Evolutionary conservation across 192 early-diverging fungal genomes (phyloP), one percentile per base, ranked within the genome.

Genomic region (Umbelopsis sp.): DNA sequence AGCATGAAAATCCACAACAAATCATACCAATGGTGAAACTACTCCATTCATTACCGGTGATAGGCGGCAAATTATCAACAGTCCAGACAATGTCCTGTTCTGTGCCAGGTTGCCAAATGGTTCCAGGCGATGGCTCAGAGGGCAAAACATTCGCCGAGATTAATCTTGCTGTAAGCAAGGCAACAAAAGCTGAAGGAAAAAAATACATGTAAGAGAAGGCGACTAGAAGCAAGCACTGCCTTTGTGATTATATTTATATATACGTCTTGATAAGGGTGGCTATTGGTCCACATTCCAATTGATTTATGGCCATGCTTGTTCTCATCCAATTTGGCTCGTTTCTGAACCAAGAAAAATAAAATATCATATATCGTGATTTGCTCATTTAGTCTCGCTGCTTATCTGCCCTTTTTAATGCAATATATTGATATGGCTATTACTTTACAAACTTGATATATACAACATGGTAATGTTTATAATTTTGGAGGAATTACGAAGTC

Each of bases 21-120:
- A 23, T 25, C 16, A 37, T 71, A 78, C 77, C 77, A 30, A 78
- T 78, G 16, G 61, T 67, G 49, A 78, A 78, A 10, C 71, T 58
- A 30, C 22, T 69, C 77, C 77, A 78, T 20, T 44, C 48, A 5
- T 49, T 21, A 9, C 35, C 2, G 2, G 71, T 52, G 1, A 45
- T 41, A 11, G 77, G 77, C 9, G 23, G 4, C 0, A 7, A 49
- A 2, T 48, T 23, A 68, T 78, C 77, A 7, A 71, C 70, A 18
- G 69, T 27, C 77, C 77, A 78, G 6, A 46, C n/a, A 49, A 78
- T 78, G 13, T 58, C 37, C 46, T 78, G 70, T 49, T 70, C 66
- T 69, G 67, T 48, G 5, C 72, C 72, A 8, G 61, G 15, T 23
- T 41, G 67, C 77, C 77, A 78, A n/a, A 71, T 44, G 7, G 77